A percentile compares a stretch with the other conserved stretches of the same genome.
phyloP scores from a whole-genome alignment of 1,284 basidiomycete species.

The Takashimella tepidaria region DNA sequence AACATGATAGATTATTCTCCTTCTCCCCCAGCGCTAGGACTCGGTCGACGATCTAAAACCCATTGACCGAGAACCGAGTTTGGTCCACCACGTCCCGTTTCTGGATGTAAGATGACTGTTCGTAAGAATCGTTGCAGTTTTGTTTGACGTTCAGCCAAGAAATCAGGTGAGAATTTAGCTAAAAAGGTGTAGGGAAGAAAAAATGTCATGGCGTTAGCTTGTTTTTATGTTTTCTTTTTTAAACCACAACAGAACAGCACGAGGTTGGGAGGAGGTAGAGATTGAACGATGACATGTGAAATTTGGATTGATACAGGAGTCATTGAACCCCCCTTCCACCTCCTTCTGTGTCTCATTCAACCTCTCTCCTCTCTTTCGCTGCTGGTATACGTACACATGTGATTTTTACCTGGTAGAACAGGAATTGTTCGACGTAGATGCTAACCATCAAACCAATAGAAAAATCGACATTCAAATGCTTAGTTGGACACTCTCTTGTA shows the following conservation, averaged over 20 bases:
- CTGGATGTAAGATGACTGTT: slow-evolving; percentile 41
- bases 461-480: not conserved
- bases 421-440: slow-evolving; percentile 33
- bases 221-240: too few species aligned
- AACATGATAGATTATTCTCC: not conserved
- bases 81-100: slow-evolving; percentile 38
- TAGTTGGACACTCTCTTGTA: too few species aligned
- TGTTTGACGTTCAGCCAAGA: slow-evolving; percentile 36
- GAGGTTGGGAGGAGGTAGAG: not conserved
- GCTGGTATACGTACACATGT: slow-evolving; percentile 30
- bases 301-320: not conserved
- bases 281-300: not conserved
- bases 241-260: too few species aligned
- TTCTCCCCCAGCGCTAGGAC: too few species aligned
- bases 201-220: too few species aligned
- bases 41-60: slow-evolving; percentile 28
- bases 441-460: slow-evolving; percentile 12
- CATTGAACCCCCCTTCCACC: too few species aligned
- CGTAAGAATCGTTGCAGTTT: slow-evolving; percentile 39
- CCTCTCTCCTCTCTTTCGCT: too few species aligned
- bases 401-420: slow-evolving; percentile 38
- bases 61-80: slow-evolving; percentile 29
- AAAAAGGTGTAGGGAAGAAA: too few species aligned
- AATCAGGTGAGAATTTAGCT: slow-evolving; percentile 40
- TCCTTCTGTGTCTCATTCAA: too few species aligned